Evolutionary conservation across 192 early-diverging fungal genomes (phyloP).

Genomic region (Umbelopsis sp.): DNA sequence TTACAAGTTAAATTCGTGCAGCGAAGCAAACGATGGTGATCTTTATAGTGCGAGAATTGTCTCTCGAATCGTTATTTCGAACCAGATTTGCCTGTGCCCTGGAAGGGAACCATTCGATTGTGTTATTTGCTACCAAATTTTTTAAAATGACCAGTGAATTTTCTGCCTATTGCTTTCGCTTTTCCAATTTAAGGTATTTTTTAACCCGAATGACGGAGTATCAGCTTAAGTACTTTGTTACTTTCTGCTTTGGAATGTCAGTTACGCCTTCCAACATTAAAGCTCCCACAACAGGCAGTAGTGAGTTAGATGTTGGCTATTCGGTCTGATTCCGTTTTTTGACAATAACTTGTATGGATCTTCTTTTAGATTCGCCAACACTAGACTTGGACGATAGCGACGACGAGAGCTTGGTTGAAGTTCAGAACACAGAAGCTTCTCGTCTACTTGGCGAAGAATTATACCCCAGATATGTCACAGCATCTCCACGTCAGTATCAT

Average conservation of each 20-base stretch:
- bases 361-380: neutral
- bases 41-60: too few relatives aligned
- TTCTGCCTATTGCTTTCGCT: too few relatives aligned
- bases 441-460: conserved; percentile 15
- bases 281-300: neutral
- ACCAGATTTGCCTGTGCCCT: too few relatives aligned
- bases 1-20: too few relatives aligned
- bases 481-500: conserved; percentile 28
- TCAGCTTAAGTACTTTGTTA: neutral
- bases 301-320: neutral
- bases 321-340: neutral
- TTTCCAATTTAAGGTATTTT: neutral
- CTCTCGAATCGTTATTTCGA: too few relatives aligned
- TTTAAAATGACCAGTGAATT: too few relatives aligned
- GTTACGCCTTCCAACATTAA: neutral
- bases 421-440: conserved; percentile 8
- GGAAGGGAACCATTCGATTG: too few relatives aligned
- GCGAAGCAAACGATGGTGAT: too few relatives aligned
- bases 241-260: neutral
- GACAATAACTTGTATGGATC: neutral
- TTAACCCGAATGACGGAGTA: neutral
- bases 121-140: too few relatives aligned
- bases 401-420: conserved; percentile 24
- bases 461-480: conserved; percentile 33
- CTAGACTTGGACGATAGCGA: conserved; percentile 32